phyloP scores from a whole-genome alignment of 2,329 filamentous ascomycete species.

The Botryotinia narcissicola region DNA sequence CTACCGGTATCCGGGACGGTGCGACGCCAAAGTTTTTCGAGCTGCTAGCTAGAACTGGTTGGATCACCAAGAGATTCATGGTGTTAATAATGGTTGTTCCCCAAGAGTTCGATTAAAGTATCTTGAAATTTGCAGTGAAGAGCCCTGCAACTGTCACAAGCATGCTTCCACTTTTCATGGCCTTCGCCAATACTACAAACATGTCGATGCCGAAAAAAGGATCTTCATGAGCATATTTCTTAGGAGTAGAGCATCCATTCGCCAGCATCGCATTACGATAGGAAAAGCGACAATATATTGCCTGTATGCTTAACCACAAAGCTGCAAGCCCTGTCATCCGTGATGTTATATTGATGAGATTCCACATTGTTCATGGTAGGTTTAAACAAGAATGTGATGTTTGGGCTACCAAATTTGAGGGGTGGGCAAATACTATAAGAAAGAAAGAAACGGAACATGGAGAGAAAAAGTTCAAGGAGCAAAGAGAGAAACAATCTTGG shows the following conservation, averaged over 20 bases:
- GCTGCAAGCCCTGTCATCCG: not conserved
- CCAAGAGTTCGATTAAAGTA: constrained; percentile 10
- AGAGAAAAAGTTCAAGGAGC: not conserved
- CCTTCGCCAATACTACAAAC: not conserved
- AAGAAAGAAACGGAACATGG: not conserved
- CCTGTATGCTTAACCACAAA: not conserved
- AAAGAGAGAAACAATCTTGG: not conserved
- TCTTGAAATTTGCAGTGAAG: constrained; percentile 18
- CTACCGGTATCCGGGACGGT: constrained; percentile 42
- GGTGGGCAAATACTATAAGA: not conserved
- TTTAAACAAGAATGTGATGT: not conserved
- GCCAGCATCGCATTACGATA: not conserved
- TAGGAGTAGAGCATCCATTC: not conserved
- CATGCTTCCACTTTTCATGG: constrained; percentile 2
- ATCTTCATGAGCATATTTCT: not conserved
- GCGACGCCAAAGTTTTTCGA: constrained; percentile 54
- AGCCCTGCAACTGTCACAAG: not conserved
- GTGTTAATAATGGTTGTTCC: constrained; percentile 36
- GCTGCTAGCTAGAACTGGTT: constrained; percentile 52
- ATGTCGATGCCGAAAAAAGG: not conserved
- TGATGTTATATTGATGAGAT: not conserved
- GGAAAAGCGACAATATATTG: not conserved
- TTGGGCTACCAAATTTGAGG: not conserved
- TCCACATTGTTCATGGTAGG: not conserved
- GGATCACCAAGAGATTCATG: constrained; percentile 53